phyloP scores from a whole-genome alignment of 805 yeast species.

The Saturnispora sekii region DNA sequence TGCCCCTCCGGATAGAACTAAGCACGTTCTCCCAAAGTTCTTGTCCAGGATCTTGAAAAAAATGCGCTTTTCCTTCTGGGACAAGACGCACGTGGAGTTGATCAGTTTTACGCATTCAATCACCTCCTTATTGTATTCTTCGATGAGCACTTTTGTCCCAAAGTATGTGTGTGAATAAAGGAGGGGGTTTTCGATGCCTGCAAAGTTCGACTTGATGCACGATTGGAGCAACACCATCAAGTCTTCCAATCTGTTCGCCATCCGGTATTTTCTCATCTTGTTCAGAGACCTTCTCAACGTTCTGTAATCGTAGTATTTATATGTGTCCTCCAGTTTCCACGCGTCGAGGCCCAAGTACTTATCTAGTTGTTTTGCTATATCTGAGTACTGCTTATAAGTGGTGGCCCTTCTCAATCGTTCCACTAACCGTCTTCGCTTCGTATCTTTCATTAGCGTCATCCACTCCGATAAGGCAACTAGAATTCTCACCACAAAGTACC shows the following conservation, averaged over 20 bases:
- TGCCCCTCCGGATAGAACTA: slow-evolving; percentile 73
- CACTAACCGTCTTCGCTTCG: slow-evolving; percentile 41
- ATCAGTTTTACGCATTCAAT: slow-evolving; percentile 37
- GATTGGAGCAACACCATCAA: slow-evolving; percentile 49
- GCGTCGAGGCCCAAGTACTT: slow-evolving; percentile 44
- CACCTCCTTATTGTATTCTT: slow-evolving; percentile 44
- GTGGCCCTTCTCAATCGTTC: slow-evolving; percentile 38
- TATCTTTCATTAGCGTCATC: slow-evolving; percentile 45
- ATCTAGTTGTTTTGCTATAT: slow-evolving; percentile 50
- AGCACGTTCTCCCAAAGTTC: slow-evolving; percentile 63
- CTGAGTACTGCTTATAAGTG: slow-evolving; percentile 53
- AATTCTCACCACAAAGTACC: slow-evolving; percentile 45
- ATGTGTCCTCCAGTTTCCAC: slow-evolving; percentile 55
- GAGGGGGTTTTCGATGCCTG: slow-evolving; percentile 65
- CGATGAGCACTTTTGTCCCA: slow-evolving; percentile 59
- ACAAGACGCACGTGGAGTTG: slow-evolving; percentile 30
- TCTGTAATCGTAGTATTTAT: slow-evolving; percentile 59
- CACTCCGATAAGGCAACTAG: slow-evolving; percentile 58
- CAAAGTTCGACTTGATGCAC: slow-evolving; percentile 64
- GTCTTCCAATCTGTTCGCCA: slow-evolving; percentile 30
- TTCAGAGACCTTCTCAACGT: slow-evolving; percentile 42
- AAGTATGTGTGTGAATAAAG: slow-evolving; percentile 66
- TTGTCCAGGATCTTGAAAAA: slow-evolving; percentile 50
- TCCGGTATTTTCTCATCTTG: slow-evolving; percentile 31
- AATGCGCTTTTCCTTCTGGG: slow-evolving; percentile 31